Evolutionary conservation across 495 filamentous ascomycete genomes (phyloP), one percentile per base, ranked within the genome.

Genomic region (Collariella sp.): DNA sequence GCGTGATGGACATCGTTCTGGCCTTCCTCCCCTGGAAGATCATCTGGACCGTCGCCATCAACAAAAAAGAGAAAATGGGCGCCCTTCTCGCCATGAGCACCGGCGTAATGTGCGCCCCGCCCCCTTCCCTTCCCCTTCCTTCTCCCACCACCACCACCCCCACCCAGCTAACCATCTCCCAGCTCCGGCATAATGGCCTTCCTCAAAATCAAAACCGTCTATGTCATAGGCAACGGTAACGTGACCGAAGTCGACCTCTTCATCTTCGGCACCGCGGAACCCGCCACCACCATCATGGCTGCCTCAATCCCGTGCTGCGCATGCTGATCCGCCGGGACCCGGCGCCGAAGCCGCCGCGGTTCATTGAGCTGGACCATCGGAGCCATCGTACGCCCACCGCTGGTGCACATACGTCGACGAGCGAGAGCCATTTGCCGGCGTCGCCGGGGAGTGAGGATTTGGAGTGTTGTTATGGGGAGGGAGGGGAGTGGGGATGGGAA

Each of bases 31-130:
- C 70, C 1, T 71, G 70, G 70, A 66, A 62, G 34, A 62, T 71
- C 7, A 71, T 72, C 23, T 68, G 68, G 45, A 59, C 46, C 0
- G 47, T 72, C 22, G 62, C 62, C 9, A 69, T 71, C 62, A 71
- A 67, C 52, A 57, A 51, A 13, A 64, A 61, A 23, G 70, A 72
- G 20, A 67, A 70, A 33, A 55, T 65, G 23, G 67, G 68, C 5
- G 68, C 67, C 2, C 44, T 68, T 20, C 60, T 69, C 0, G 70
- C 70, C 0, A 72, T 72, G 70, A 65, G 60, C 55, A 70, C 71
- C 58, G 68, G 70, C 10, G 42, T 70, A 2, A 69, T 72, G 54
- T 65, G 50, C 29, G 65, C 50, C 4, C 20, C 1, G 13, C 13
- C 35, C 2, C 11, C 12, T n/a, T n/a, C n/a, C n/a, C n/a, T n/a